A percentile compares a stretch with the other conserved stretches of the same genome.
Evolutionary conservation across 1,284 basidiomycete species (phyloP).

Genomic region (Trametes versicolor): DNA sequence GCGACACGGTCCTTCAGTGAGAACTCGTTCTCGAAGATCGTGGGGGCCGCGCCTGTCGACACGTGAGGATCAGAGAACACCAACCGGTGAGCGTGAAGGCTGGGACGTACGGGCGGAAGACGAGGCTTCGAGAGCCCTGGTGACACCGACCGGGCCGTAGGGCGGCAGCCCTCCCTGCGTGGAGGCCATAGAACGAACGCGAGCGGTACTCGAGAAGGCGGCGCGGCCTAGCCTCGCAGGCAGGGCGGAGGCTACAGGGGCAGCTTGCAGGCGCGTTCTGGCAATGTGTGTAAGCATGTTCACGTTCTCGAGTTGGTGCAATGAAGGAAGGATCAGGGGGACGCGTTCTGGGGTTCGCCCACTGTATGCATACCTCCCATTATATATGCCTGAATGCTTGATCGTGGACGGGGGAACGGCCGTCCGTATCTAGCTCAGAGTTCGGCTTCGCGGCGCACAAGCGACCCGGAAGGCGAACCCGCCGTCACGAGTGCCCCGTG

Average conservation of each 20-base stretch:
- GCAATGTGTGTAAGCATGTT: not conserved
- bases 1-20: constrained; percentile 75
- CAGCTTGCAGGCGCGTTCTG: not conserved
- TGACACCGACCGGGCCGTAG: constrained; percentile 66
- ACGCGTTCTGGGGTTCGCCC: no score
- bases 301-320: not conserved
- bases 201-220: constrained; percentile 13
- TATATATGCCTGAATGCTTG: not conserved
- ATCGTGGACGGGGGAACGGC: not conserved
- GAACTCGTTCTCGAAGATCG: constrained; percentile 74
- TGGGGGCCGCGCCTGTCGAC: constrained; percentile 29
- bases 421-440: not conserved
- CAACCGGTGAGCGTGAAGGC: not conserved
- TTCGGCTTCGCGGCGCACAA: not conserved
- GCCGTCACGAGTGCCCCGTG: constrained; percentile 4
- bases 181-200: not conserved
- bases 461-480: not conserved
- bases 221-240: constrained; percentile 3
- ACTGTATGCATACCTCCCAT: no score
- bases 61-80: no score
- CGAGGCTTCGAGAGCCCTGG: constrained; percentile 59
- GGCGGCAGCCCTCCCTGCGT: constrained; percentile 8
- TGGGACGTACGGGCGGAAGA: constrained; percentile 28
- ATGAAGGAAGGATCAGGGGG: not conserved
- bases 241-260: not conserved